Evolutionary conservation across 2,329 filamentous ascomycete species (phyloP), one percentile per base, ranked within the genome.

Genomic region (Botrytis tulipae): DNA sequence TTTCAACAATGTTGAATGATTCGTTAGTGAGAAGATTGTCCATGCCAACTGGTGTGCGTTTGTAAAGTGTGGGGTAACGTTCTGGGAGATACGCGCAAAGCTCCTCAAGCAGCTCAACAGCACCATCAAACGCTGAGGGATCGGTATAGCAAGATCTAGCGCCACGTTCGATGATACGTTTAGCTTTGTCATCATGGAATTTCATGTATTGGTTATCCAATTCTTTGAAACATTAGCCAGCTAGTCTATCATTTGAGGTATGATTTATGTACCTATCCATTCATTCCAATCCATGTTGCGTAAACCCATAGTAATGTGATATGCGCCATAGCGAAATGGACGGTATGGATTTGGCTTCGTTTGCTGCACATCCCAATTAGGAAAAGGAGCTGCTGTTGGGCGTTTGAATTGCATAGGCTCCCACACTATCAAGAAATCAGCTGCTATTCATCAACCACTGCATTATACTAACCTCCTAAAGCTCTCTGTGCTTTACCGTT

Each of bases 131-230:
- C 1, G 92, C 92, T 75, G 92, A 88, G 0, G 92, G 90, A 2
- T 89, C 87, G 0, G 93, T 95, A 22, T 83, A 83, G 79, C 89
- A 91, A 83, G 92, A 93, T 81, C 91, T 92, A 0, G 82, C 75
- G 0, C 89, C 92, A 0, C 93, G 87, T 75, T 93, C 89, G 22
- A 80, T 78, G 66, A 97, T 92, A 0, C 93, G 88, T 22, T 84
- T 83, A 1, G 87, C 86, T 82, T 97, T 97, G 76, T 91, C 88
- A 46, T 86, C 86, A 82, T 97, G 93, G 80, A 86, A 97, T 71
- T 87, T 88, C 1, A 90, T 86, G 80, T 89, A 97, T 65, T 95
- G 87, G 79, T 92, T 95, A 82, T 97, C 94, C 40, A 97, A 87
- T 82, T 97, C 92, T 86, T 73, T 40, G 12, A 62, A 60, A 61